Base-by-base conservation (phyloP, 2,329 filamentous ascomycete genomes). In the Pseudogymnoascus sp. region DNA sequence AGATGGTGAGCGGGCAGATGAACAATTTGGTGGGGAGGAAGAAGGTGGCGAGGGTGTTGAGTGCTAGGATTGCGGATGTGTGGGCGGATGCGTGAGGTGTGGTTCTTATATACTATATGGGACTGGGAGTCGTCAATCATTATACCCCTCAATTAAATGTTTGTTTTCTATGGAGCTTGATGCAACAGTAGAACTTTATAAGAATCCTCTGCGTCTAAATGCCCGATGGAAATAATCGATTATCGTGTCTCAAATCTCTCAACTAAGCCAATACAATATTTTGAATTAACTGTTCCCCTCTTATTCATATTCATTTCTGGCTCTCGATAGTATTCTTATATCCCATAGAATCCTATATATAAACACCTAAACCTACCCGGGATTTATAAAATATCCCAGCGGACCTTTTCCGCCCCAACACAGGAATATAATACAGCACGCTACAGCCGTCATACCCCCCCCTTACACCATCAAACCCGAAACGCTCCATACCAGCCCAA, bases 51-150 rank as follows among this genome's bases (percentile, higher is more conserved):
- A 89, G 84, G 71, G 75, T 77, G 0, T 71, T 92, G 61, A 91
- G 89, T 71, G 81, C 82, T 67, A 89, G 85, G 70, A 83, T 92
- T 70, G 87, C 88, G 0, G 87, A 90, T 69, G 80, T 90, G 46
- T 93, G 90, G 90, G 86, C 84, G 0, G 80, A 81, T 67, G 72
- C 70, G 10, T 81, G 69, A 78, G 28, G 19, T 62, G 19, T 6
- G 12, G 26, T 33, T 16, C 5, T 12, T 46, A 46, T 46, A 26
- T 46, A 46, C 12, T 46, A 8, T 46, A n/a, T 7, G 19, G 22
- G 12, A n/a, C 6, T 24, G 11, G 8, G 41, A 46, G 41, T 7
- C 5, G 6, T 1, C 22, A 26, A 46, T 46, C 12, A 7, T 46
- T 46, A 46, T 46, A 46, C 41, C 22, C 41, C 4, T 46, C 22